Base-by-base conservation (phyloP, 2,329 filamentous ascomycete species). In the Colletotrichum truncatum region DNA sequence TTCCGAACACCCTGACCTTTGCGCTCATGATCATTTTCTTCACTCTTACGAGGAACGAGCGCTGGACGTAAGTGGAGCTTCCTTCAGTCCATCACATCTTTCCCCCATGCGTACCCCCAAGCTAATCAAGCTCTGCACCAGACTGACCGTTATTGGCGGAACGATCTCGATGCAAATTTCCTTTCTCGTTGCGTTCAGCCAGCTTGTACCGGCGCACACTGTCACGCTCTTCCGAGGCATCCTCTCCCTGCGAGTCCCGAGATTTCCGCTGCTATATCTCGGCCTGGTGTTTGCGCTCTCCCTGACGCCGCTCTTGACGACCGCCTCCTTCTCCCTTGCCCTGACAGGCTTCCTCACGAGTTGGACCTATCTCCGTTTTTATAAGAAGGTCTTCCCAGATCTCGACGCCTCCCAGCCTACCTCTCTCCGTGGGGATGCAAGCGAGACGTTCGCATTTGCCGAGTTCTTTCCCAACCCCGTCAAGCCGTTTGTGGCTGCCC, bases 291-390 rank as follows among this genome's bases (percentile, higher is more conserved):
- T 92, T 70, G 84, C 91, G 32, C 82, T 88, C 36, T 80, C 84
- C 61, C 73, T 89, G 48, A 88, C 86, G 14, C 87, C 87, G 21
- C 75, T 88, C 39, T 80, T 88, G 41, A 82, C 85, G n/a, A 87
- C 90, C 73, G 93, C 93, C 18, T 91, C 93, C 46, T 85, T 94
- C 69, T 88, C 97, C 75, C 87, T 98, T 66, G 89, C 93, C 55
- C 83, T 92, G 77, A 91, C 91, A 71, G 94, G 93, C 64, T 92
- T 99, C 77, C 77, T 98, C 66, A 91, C 90, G 10, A 94, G 93
- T 77, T 99, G 95, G 95, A 93, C 92, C 43, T 98, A 98, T 78
- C 89, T 99, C 16, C 93, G 96, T 70, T 99, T 98, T 84, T 98
- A 93, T 84, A 97, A 97, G 81, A 80, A 84, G 60, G 87, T 90